Base-by-base conservation (phyloP, 208 protist species). In the Leptomonas pyrrhocoris region DNA sequence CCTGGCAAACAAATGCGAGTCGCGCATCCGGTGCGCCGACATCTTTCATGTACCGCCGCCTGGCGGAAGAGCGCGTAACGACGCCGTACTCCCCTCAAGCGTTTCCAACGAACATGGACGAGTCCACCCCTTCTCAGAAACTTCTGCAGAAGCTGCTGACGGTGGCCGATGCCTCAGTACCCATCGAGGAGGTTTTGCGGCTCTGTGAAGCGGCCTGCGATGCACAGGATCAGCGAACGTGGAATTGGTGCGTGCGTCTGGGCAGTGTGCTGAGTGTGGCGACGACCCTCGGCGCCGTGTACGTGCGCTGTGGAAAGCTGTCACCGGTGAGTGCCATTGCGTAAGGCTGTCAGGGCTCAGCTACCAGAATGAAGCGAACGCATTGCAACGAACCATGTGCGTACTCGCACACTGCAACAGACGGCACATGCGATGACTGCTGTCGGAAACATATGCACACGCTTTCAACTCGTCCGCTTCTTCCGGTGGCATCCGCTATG, bases 241-340 rank as follows among this genome's bases (percentile, higher is more conserved):
- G 54, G 54, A 59, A 45, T 19, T 59, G 54, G 54, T 59, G 54
- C 12, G 54, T 59, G 54, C 54, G 54, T 4, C n/a, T 59, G 31
- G 54, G 54, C 9, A 45, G 54, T 6, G 54, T 45, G 54, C 54
- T 59, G 54, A 59, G 54, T 28, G 54, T 59, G 36, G 54, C 54
- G 3, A 45, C 54, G 19, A 31, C 54, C 2, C 34, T 59, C 7
- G 13, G 54, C 4, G 54, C 54, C 3, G 54, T 59, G 30, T 59
- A 59, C 34, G 54, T 59, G 54, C 54, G 54, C 34, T 59, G 54
- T 28, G 54, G 54, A 2, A 12, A n/a, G 30, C 36, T 23, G 18
- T 3, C 54, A 3, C 54, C 18, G 12, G 7, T 38, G 7, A 38
- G 34, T 38, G 34, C 34, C 34, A 12, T 38, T 3, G 9, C 7